These are phyloP conservation scores for Neonectria sp. DNA, from an alignment of 2,329 filamentous ascomycete genomes.

Conservation along the genomic window DNA sequence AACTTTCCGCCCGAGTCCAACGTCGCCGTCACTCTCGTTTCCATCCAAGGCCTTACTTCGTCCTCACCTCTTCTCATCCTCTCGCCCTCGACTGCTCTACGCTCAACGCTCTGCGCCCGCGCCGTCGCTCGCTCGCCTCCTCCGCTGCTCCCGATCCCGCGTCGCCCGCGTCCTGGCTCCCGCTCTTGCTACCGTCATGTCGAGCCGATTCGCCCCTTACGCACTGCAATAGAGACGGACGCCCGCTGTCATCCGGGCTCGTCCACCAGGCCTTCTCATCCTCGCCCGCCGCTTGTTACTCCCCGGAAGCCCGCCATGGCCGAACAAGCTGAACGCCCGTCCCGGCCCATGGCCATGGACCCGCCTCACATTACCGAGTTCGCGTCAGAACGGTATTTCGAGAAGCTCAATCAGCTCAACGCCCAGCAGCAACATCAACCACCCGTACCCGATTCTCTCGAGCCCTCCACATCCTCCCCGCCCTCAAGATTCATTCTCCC, in stretches of 20 bases:
- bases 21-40: conserved; percentile 27
- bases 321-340: conserved; percentile 50
- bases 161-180: conserved; percentile 29
- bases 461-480: conserved; percentile 46
- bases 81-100: conserved; percentile 7
- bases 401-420: conserved; percentile 71
- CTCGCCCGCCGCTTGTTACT: conserved; percentile 40
- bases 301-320: conserved; percentile 49
- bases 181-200: conserved; percentile 49
- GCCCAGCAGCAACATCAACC: conserved; percentile 59
- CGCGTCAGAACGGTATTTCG: conserved; percentile 75
- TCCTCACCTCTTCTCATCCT: not conserved
- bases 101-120: conserved; percentile 18
- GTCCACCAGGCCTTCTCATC: conserved; percentile 46
- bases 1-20: conserved; percentile 34
- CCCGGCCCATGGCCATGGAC: conserved; percentile 65
- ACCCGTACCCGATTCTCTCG: conserved; percentile 34
- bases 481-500: conserved; percentile 66
- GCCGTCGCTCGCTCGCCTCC: conserved; percentile 15
- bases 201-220: conserved; percentile 44
- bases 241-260: conserved; percentile 47
- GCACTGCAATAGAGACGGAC: conserved; percentile 54
- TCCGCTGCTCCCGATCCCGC: conserved; percentile 38
- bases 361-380: conserved; percentile 76
- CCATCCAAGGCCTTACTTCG: conserved; percentile 3